phyloP scores from a whole-genome alignment of 805 yeast species.

The Monosporozyma siamensis region DNA sequence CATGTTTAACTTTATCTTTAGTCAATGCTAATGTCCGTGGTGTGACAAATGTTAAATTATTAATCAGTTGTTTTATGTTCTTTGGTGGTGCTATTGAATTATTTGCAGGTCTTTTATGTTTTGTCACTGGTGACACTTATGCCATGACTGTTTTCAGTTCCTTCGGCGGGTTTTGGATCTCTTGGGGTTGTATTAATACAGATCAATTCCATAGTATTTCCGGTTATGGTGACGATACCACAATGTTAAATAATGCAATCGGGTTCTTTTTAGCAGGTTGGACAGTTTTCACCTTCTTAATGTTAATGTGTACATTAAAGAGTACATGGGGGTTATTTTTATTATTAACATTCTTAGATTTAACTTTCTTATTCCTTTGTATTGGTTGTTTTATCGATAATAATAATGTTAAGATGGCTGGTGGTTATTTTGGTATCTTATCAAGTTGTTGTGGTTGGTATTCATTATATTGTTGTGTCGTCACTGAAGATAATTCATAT shows the following conservation, averaged over 20 bases:
- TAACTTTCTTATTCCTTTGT: slow-evolving; percentile 43
- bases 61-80: slow-evolving; percentile 57
- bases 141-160: slow-evolving; percentile 48
- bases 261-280: slow-evolving; percentile 56
- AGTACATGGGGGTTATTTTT: slow-evolving; percentile 49
- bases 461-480: slow-evolving; percentile 55
- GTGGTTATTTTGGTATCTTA: slow-evolving; percentile 52
- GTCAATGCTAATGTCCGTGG: slow-evolving; percentile 62
- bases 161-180: slow-evolving; percentile 69
- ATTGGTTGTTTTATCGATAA: slow-evolving; percentile 45
- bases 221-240: slow-evolving; percentile 38
- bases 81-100: slow-evolving; percentile 68
- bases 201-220: slow-evolving; percentile 49
- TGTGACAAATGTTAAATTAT: slow-evolving; percentile 48
- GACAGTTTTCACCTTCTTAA: slow-evolving; percentile 54
- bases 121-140: slow-evolving; percentile 67
- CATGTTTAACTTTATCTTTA: slow-evolving; percentile 49
- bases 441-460: slow-evolving; percentile 52
- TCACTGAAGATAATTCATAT: slow-evolving; percentile 51
- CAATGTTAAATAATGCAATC: slow-evolving; percentile 40
- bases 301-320: slow-evolving; percentile 49
- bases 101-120: slow-evolving; percentile 68
- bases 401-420: slow-evolving; percentile 40
- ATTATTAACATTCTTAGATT: slow-evolving; percentile 44
- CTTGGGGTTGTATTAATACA: slow-evolving; percentile 55